Percentiles rank a stretch among this genome's conserved stretches.
phyloP scores from a whole-genome alignment of 352 stramenopile species.

The Globisporangium barbulae region DNA sequence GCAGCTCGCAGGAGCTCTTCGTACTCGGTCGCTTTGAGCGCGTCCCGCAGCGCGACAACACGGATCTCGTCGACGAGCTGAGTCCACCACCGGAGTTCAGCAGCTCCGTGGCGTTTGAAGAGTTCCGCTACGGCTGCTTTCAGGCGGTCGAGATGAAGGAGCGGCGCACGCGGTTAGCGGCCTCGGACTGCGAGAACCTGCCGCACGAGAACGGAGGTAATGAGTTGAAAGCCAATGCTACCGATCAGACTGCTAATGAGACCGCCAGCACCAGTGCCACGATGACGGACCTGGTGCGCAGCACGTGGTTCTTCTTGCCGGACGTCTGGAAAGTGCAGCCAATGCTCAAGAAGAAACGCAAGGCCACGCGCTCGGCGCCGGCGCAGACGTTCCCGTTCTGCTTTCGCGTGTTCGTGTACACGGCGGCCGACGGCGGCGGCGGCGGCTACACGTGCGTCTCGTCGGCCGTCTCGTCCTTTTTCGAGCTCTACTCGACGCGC shows the following conservation, averaged over 20 bases:
- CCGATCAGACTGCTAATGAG: neutral
- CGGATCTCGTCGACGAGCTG: slow-evolving; percentile 37
- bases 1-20: slow-evolving; percentile 52
- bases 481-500: slow-evolving; percentile 83
- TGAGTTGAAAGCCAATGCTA: neutral
- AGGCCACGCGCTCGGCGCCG: slow-evolving; percentile 71
- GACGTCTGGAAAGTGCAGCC: slow-evolving; percentile 88
- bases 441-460: slow-evolving; percentile 49
- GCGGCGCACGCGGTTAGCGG: slow-evolving; percentile 32
- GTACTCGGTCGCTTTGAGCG: slow-evolving; percentile 80
- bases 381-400: slow-evolving; percentile 88
- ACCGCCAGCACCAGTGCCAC: neutral
- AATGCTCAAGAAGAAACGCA: slow-evolving; percentile 89
- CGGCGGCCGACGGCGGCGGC: neutral
- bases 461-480: slow-evolving; percentile 62
- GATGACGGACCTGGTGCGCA: slow-evolving; percentile 29
- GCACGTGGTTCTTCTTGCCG: slow-evolving; percentile 84
- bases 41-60: slow-evolving; percentile 64
- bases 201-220: neutral
- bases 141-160: slow-evolving; percentile 83
- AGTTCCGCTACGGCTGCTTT: slow-evolving; percentile 79
- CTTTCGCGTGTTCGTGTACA: slow-evolving; percentile 79
- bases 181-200: slow-evolving; percentile 13
- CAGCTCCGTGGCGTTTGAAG: slow-evolving; percentile 50
- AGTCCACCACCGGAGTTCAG: slow-evolving; percentile 40